phyloP scores from a whole-genome alignment of 768 basidiomycete species.

The Mycena latifolia region DNA sequence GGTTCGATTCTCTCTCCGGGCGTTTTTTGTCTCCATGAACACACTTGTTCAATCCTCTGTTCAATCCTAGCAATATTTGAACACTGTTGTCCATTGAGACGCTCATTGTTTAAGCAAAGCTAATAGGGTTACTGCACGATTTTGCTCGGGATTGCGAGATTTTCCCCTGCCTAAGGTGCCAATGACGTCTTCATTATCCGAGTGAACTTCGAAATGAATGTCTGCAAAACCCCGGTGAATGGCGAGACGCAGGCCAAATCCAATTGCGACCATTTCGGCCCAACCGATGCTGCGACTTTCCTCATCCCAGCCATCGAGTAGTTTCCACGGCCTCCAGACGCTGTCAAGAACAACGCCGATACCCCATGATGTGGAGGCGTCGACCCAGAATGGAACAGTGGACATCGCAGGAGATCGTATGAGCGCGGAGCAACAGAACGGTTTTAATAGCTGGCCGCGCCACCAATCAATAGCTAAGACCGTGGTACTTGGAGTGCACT shows the following conservation, averaged over 20 bases:
- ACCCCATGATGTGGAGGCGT: slow-evolving; percentile 46
- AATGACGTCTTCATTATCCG: slow-evolving; percentile 47
- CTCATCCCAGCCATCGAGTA: slow-evolving; percentile 41
- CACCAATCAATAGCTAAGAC: slow-evolving; percentile 15
- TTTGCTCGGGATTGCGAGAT: slow-evolving; percentile 45
- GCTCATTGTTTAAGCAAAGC: too few species aligned
- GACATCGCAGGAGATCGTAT: slow-evolving; percentile 29
- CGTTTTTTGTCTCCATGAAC: too few species aligned
- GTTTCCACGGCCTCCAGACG: slow-evolving; percentile 50
- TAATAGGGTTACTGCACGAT: too few species aligned
- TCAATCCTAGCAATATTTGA: too few species aligned
- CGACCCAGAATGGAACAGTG: slow-evolving; percentile 42
- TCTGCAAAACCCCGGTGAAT: slow-evolving; percentile 36
- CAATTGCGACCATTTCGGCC: slow-evolving; percentile 57
- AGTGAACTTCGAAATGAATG: slow-evolving; percentile 42
- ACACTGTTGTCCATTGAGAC: too few species aligned
- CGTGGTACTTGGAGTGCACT: slow-evolving; percentile 25
- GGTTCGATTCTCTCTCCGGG: too few species aligned
- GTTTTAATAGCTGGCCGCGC: background rate
- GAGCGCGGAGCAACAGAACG: background rate
- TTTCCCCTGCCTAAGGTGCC: slow-evolving; percentile 40
- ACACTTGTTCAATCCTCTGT: too few species aligned
- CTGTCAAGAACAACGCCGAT: slow-evolving; percentile 33
- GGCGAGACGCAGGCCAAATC: slow-evolving; percentile 47
- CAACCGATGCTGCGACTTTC: slow-evolving; percentile 50